Base-by-base conservation (phyloP, 2,329 filamentous ascomycete genomes). In the Ascochyta clinopodiicola region DNA sequence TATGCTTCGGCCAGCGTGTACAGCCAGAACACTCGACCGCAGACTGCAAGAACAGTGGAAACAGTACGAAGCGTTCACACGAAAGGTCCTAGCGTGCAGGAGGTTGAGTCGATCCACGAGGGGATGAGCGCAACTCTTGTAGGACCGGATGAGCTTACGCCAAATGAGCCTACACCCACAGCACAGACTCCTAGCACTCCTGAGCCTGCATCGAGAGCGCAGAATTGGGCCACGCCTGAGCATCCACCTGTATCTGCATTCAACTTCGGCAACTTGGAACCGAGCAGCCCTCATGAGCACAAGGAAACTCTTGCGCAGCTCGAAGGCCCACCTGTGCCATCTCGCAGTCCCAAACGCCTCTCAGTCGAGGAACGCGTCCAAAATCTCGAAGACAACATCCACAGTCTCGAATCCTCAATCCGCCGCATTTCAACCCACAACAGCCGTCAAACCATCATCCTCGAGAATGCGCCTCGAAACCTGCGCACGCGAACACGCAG, bases 391-490 rank as follows among this genome's bases (percentile, higher is more conserved):
- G 63, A 60, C 37, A 69, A 62, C 31, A 62, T 73, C 49, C 65
- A 66, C 1, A 61, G 57, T 9, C 64, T 76, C 12, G 71, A 74
- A 46, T 59, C 61, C 2, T 71, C 71, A 1, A 57, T 75, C 8
- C 71, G 65, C 34, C 69, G 70, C 24, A 53, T 76, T 21, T 71
- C 71, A 9, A 67, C 69, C 7, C 70, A 68, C 56, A 73, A 59
- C 52, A 72, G 72, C 39, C 70, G 70, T 4, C 72, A 76, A 56
- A 75, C 73, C 45, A 74, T 77, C 52, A 74, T 77, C 35, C 68
- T 77, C 9, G 72, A 75, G 43, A 73, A 72, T 21, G 68, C 72
- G 32, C 73, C 74, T 4, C 70, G 68, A 39, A 72, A 66, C 13
- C 62, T 71, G 1, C 67, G 71, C 9, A 66, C 70, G 4, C 62